Percentiles rank a stretch among this genome's conserved stretches.
Evolutionary conservation across 2,329 filamentous ascomycete species (phyloP).

Genomic region (Zymoseptoria crescenta): DNA sequence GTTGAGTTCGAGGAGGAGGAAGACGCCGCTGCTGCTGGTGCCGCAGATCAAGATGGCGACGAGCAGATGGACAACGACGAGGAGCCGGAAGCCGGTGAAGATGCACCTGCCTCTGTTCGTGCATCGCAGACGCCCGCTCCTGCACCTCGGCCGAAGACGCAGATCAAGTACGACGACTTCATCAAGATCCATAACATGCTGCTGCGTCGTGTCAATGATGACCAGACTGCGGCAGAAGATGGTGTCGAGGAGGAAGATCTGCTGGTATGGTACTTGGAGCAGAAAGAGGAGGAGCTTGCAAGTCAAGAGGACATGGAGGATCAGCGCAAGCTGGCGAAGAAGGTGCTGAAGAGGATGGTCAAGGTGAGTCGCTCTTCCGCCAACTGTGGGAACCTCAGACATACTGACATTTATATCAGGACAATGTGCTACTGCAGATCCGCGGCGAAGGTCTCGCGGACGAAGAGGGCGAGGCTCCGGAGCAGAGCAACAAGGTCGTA

Average conservation of each 20-base stretch:
- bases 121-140: slow-evolving; percentile 36
- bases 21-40: slow-evolving; percentile 39
- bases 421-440: slow-evolving; percentile 53
- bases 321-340: slow-evolving; percentile 65
- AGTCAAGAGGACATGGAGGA: slow-evolving; percentile 72
- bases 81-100: slow-evolving; percentile 26
- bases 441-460: slow-evolving; percentile 85
- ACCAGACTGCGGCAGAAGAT: slow-evolving; percentile 67
- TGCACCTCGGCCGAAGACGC: slow-evolving; percentile 55
- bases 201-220: slow-evolving; percentile 73
- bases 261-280: slow-evolving; percentile 83
- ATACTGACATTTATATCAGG: slow-evolving; percentile 32
- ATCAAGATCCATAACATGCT: slow-evolving; percentile 81
- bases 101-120: slow-evolving; percentile 33
- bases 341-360: slow-evolving; percentile 92
- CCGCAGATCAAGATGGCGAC: slow-evolving; percentile 37
- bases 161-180: slow-evolving; percentile 94
- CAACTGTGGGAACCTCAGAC: not conserved
- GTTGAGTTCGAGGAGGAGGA: slow-evolving; percentile 83
- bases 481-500: slow-evolving; percentile 48
- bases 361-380: slow-evolving; percentile 52
- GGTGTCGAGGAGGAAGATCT: slow-evolving; percentile 79
- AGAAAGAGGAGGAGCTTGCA: slow-evolving; percentile 74
- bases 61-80: slow-evolving; percentile 43
- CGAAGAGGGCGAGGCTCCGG: slow-evolving; percentile 54